phyloP scores from a whole-genome alignment of 441 rosid genomes.

The Codiaeum variegatum region DNA sequence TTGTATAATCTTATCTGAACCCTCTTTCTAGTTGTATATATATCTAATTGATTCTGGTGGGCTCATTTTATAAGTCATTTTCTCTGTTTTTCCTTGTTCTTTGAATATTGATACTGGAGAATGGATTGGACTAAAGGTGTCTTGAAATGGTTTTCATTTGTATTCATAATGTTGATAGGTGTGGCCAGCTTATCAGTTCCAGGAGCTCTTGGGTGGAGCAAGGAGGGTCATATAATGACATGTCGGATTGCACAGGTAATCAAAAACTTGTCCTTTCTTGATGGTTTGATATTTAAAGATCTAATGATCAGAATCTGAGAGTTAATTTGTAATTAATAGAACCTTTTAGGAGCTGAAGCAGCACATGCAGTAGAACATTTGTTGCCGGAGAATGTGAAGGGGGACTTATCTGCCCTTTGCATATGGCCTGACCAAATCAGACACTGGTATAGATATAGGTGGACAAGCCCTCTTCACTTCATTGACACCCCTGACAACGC shows the following conservation, averaged over 20 bases:
- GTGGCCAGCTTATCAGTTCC: constrained; percentile 37
- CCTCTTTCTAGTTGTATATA: constrained; percentile 16
- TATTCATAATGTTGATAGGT: constrained; percentile 27
- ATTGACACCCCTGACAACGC: constrained; percentile 83
- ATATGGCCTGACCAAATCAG: constrained; percentile 93
- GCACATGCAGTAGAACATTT: constrained; percentile 64
- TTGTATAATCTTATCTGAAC: not conserved
- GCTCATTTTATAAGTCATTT: constrained; percentile 8
- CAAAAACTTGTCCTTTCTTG: not conserved
- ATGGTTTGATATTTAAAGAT: not conserved
- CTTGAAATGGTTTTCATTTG: constrained; percentile 20
- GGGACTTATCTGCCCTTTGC: constrained; percentile 77
- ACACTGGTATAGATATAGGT: constrained; percentile 79
- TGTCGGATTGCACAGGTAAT: constrained; percentile 86
- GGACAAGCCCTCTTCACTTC: constrained; percentile 93
- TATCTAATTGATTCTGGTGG: not conserved
- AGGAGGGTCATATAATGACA: constrained; percentile 84
- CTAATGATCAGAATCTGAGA: not conserved
- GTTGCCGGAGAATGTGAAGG: constrained; percentile 57
- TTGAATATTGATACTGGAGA: not conserved
- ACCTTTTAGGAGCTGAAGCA: constrained; percentile 64
- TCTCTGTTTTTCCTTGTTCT: not conserved
- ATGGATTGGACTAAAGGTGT: constrained; percentile 21
- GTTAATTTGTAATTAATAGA: constrained; percentile 33
- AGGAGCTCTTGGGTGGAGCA: constrained; percentile 68